phyloP scores from a whole-genome alignment of 1,284 basidiomycete species.

The Vanrija humicola region DNA sequence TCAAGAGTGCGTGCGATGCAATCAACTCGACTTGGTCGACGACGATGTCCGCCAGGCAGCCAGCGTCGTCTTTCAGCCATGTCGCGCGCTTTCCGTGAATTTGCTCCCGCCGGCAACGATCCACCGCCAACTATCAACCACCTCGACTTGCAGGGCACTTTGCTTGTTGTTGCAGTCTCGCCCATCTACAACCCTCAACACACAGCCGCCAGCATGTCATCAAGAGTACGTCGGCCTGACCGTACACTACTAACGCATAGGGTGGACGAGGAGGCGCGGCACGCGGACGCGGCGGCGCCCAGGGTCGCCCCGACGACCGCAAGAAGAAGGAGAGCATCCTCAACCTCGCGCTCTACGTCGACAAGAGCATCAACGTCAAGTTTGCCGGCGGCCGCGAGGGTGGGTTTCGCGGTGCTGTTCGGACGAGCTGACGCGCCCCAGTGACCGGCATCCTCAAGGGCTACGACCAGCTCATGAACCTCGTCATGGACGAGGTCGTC shows the following conservation, averaged over 20 bases:
- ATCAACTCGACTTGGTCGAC: not conserved
- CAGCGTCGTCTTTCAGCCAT: too few species aligned
- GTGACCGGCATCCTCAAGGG: conserved; percentile 91
- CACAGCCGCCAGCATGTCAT: conserved; percentile 15
- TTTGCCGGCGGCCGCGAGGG: conserved; percentile 96
- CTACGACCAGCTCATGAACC: conserved; percentile 92
- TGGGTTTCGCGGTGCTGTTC: conserved; percentile 45
- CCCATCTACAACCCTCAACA: not conserved
- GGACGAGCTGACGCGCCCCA: conserved; percentile 41
- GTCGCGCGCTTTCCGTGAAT: not conserved
- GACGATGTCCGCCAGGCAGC: not conserved
- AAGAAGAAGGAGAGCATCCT: conserved; percentile 93
- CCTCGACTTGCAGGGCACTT: too few species aligned
- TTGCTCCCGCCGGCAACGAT: not conserved
- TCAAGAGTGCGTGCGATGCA: too few species aligned
- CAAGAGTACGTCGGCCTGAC: conserved; percentile 9
- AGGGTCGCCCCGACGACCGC: conserved; percentile 56
- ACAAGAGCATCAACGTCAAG: conserved; percentile 89
- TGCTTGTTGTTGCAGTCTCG: not conserved
- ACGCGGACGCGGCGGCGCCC: conserved; percentile 35
- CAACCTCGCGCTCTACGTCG: conserved; percentile 89
- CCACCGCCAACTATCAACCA: too few species aligned
- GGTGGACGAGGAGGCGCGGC: conserved; percentile 16
- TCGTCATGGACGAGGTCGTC: conserved; percentile 58
- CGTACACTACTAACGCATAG: conserved; percentile 1